phyloP scores from a whole-genome alignment of 176 grass and related monocot genomes.

The Carex littledalei region DNA sequence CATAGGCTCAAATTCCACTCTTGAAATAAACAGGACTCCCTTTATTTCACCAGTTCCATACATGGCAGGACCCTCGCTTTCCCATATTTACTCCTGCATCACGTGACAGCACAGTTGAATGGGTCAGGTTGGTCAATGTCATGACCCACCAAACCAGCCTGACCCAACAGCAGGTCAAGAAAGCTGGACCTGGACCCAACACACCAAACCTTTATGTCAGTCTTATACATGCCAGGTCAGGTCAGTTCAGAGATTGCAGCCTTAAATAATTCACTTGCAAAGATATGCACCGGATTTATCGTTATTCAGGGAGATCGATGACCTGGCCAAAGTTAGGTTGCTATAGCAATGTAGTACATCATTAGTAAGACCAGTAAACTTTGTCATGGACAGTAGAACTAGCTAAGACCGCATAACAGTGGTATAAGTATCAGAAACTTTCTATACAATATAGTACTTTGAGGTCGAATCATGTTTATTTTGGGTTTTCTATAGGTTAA shows the following conservation, averaged over 20 bases:
- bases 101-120: background rate
- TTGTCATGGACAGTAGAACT: background rate
- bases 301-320: background rate
- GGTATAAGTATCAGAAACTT: background rate
- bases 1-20: background rate
- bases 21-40: background rate
- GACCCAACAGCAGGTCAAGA: background rate
- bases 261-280: background rate
- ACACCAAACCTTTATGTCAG: background rate
- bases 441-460: background rate
- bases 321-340: background rate
- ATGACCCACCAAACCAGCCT: background rate
- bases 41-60: background rate
- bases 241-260: background rate
- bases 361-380: background rate
- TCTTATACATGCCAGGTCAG: background rate
- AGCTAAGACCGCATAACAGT: background rate
- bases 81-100: background rate
- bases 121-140: background rate
- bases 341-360: background rate
- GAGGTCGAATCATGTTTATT: background rate
- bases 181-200: background rate
- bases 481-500: background rate
- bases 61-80: background rate
- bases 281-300: background rate